Percentiles rank a stretch among this genome's conserved stretches.
phyloP scores from a whole-genome alignment of 495 filamentous ascomycete species.

The Pseudoneurospora amorphoporcata region DNA sequence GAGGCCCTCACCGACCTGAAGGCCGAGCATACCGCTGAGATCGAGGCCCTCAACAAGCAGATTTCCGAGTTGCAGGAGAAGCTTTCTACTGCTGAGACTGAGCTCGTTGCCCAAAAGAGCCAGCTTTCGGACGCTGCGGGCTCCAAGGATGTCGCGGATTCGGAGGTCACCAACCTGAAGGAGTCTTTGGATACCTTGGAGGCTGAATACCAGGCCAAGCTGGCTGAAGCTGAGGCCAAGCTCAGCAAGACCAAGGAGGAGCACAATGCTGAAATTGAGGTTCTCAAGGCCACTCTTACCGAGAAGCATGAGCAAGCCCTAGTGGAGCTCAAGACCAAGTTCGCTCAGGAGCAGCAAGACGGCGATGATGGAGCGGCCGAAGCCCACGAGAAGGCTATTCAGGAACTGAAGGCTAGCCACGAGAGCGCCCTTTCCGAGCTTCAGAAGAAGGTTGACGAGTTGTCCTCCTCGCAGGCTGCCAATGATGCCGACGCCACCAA shows the following conservation, averaged over 20 bases:
- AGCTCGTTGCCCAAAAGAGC: constrained; percentile 25
- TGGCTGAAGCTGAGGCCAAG: constrained; percentile 23
- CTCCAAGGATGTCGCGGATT: constrained; percentile 28
- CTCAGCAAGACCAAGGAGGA: constrained; percentile 26
- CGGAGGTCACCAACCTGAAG: constrained; percentile 32
- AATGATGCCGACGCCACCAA: constrained; percentile 23
- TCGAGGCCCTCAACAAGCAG: constrained; percentile 31
- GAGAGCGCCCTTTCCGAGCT: constrained; percentile 27
- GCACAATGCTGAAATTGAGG: constrained; percentile 31
- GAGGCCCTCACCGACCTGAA: constrained; percentile 34
- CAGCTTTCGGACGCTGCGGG: constrained; percentile 25
- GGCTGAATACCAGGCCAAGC: constrained; percentile 26
- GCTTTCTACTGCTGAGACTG: constrained; percentile 30
- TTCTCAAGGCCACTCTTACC: constrained; percentile 28
- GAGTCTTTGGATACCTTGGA: constrained; percentile 31
- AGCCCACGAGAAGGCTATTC: constrained; percentile 27
- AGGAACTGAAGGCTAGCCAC: constrained; percentile 32
- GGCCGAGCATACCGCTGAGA: constrained; percentile 35
- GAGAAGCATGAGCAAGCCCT: constrained; percentile 31
- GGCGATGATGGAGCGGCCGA: constrained; percentile 19
- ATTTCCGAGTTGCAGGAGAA: constrained; percentile 33
- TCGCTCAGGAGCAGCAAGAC: constrained; percentile 29
- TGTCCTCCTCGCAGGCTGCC: constrained; percentile 21
- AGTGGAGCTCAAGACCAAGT: constrained; percentile 30
- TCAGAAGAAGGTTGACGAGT: constrained; percentile 33